These are phyloP conservation scores for Penicillium verhagenii DNA, from an alignment of 495 filamentous ascomycete genomes.

Conservation along the genomic window DNA sequence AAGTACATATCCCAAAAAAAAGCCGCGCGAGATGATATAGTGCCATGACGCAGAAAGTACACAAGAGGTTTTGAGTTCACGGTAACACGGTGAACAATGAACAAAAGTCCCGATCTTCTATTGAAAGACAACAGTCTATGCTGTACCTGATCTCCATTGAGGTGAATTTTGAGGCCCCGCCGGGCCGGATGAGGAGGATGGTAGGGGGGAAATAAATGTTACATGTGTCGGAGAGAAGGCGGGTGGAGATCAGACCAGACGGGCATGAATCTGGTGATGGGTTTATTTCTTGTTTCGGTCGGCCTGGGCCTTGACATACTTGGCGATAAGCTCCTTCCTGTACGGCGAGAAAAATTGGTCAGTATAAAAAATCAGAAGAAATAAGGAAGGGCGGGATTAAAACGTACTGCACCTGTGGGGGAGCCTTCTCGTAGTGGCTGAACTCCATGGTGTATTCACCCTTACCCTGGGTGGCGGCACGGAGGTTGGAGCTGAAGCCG, in stretches of 20 bases:
- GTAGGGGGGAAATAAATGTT: slow-evolving; percentile 20
- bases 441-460: slow-evolving; percentile 99
- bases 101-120: slow-evolving; percentile 1
- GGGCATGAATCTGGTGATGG: neutral
- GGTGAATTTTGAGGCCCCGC: slow-evolving; percentile 8
- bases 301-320: slow-evolving; percentile 82
- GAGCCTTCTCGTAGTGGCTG: slow-evolving; percentile 85
- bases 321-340: slow-evolving; percentile 83
- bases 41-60: slow-evolving; percentile 26
- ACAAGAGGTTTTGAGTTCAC: slow-evolving; percentile 11
- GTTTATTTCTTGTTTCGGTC: slow-evolving; percentile 68
- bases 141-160: slow-evolving; percentile 8
- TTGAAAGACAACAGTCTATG: slow-evolving; percentile 4
- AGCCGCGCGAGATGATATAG: slow-evolving; percentile 19
- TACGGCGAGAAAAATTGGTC: slow-evolving; percentile 13
- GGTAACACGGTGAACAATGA: slow-evolving; percentile 2
- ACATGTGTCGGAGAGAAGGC: slow-evolving; percentile 9
- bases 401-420: slow-evolving; percentile 84
- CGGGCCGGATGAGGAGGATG: neutral
- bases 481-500: slow-evolving; percentile 84
- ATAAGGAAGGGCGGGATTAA: neutral
- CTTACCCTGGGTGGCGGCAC: slow-evolving; percentile 96
- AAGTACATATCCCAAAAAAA: slow-evolving; percentile 30
- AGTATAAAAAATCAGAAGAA: slow-evolving; percentile 9
- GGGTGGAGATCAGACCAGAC: neutral